These are phyloP conservation scores for Fusarium sterilihyphosum DNA, from an alignment of 2,329 filamentous ascomycete genomes.

Conservation along the genomic window DNA sequence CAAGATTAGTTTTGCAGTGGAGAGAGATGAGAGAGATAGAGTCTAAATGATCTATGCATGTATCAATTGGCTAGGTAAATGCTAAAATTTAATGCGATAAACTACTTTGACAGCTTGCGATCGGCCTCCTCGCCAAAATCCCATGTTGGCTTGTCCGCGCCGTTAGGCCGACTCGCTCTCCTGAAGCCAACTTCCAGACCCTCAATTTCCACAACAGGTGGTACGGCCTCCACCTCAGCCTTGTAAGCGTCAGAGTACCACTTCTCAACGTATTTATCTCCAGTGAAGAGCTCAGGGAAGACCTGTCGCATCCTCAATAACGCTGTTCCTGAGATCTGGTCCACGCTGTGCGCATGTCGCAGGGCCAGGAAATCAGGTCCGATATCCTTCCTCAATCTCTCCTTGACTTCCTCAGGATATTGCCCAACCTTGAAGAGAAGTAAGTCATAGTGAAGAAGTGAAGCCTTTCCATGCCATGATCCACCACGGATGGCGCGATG, in stretches of 20 bases:
- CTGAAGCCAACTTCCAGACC: conserved; percentile 57
- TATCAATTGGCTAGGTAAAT: background rate
- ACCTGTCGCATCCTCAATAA: conserved; percentile 53
- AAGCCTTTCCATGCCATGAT: conserved; percentile 72
- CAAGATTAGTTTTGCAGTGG: too few relatives aligned
- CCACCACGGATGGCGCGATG: conserved; percentile 70
- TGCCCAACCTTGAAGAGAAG: conserved; percentile 70
- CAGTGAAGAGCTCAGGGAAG: conserved; percentile 29
- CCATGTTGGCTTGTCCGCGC: conserved; percentile 67
- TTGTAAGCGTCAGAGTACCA: conserved; percentile 37
- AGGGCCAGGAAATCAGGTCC: conserved; percentile 65
- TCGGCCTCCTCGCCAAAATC: conserved; percentile 50
- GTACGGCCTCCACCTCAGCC: conserved; percentile 51
- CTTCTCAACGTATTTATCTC: conserved; percentile 22
- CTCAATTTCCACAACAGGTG: conserved; percentile 57
- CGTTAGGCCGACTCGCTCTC: conserved; percentile 58
- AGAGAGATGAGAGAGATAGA: background rate
- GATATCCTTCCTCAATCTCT: conserved; percentile 58
- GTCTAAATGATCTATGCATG: background rate
- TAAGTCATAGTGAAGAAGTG: conserved; percentile 74
- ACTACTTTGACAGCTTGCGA: conserved; percentile 7
- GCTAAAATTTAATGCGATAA: background rate
- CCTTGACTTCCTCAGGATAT: conserved; percentile 64
- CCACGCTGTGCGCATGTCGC: conserved; percentile 70
- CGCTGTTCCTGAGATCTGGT: conserved; percentile 70